phyloP scores from a whole-genome alignment of 306 rosid species.

The Luffa acutangula region DNA sequence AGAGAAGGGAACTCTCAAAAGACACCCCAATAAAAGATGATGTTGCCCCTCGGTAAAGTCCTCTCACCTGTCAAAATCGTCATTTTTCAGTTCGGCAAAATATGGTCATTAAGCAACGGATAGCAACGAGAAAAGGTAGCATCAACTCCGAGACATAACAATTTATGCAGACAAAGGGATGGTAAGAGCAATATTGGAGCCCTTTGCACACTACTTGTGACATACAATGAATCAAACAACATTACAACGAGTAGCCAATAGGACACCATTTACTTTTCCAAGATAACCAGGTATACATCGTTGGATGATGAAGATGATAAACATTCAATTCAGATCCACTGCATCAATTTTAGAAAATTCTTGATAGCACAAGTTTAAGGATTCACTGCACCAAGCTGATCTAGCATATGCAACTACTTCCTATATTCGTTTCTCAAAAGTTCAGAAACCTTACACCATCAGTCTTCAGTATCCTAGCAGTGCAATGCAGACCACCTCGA shows the following conservation, averaged over 20 bases:
- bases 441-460: constrained; percentile 69
- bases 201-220: neutral
- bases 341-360: neutral
- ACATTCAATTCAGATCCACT: neutral
- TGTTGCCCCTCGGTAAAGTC: constrained; percentile 93
- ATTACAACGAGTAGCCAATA: neutral
- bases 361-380: neutral
- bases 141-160: neutral
- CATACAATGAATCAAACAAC: neutral
- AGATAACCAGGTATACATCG: neutral
- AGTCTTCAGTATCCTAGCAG: constrained; percentile 71
- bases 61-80: constrained; percentile 56
- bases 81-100: constrained; percentile 14
- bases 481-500: constrained; percentile 65
- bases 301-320: neutral
- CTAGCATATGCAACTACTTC: neutral
- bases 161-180: neutral
- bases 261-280: neutral
- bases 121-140: neutral
- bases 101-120: neutral
- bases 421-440: neutral
- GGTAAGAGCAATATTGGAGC: neutral
- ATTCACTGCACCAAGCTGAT: neutral
- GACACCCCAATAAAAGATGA: constrained; percentile 86
- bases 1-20: constrained; percentile 80